Conservation (phyloP, 2,329 filamentous ascomycete species). For the Aspergillus sp. region DNA sequence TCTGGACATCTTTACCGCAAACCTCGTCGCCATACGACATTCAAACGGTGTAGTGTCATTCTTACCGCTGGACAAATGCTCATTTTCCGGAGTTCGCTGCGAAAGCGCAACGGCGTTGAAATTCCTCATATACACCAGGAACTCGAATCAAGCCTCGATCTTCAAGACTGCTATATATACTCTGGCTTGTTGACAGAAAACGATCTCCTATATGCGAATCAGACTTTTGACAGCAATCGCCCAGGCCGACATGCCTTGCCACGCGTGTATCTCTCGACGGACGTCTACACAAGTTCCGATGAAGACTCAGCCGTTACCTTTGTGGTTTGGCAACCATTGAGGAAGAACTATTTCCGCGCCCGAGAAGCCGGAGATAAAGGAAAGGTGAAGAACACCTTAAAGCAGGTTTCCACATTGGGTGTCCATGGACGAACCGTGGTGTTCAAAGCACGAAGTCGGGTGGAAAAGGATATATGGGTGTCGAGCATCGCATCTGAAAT, state of each 20-base stretch:
- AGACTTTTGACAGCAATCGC: constrained; percentile 59
- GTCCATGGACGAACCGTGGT: constrained; percentile 59
- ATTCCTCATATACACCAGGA: constrained; percentile 59
- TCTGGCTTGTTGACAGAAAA: constrained; percentile 58
- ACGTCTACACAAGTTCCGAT: constrained; percentile 58
- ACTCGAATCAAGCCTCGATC: constrained; percentile 53
- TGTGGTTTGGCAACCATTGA: constrained; percentile 60
- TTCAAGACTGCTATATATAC: constrained; percentile 63
- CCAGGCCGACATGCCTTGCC: constrained; percentile 58
- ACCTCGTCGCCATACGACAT: constrained; percentile 57
- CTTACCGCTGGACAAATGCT: constrained; percentile 57
- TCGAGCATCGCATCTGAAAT: constrained; percentile 63
- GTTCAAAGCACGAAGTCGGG: constrained; percentile 60
- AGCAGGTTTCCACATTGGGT: constrained; percentile 57
- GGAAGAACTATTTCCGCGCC: constrained; percentile 52
- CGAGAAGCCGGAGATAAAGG: constrained; percentile 35
- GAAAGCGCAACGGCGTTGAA: constrained; percentile 51
- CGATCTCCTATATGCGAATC: constrained; percentile 60
- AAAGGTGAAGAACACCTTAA: constrained; percentile 45
- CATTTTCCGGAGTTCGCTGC: constrained; percentile 57
- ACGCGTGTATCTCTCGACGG: constrained; percentile 53
- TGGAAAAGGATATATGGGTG: constrained; percentile 66
- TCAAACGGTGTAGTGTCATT: constrained; percentile 57
- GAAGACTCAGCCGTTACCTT: constrained; percentile 64
- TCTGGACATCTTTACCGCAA: constrained; percentile 61